phyloP scores from a whole-genome alignment of 768 basidiomycete genomes.

The Dentipellis fragilis region DNA sequence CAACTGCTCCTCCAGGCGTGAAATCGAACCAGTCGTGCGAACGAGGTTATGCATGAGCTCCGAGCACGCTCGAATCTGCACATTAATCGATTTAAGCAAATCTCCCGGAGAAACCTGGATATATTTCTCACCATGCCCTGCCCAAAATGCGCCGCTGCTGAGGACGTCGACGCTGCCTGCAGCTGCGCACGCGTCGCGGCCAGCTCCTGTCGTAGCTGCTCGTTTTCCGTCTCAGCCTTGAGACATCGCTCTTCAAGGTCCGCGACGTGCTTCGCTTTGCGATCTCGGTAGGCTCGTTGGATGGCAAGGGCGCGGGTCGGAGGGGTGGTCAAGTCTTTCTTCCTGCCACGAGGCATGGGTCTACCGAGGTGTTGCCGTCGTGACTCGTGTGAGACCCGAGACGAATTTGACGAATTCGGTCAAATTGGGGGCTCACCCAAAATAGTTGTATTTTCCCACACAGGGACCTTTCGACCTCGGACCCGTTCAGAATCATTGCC shows the following conservation, averaged over 20 bases:
- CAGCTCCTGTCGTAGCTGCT: constrained; percentile 7
- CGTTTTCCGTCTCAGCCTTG: constrained; percentile 11
- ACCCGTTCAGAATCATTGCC: no score
- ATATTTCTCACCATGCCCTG: constrained; percentile 3
- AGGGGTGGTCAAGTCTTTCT: constrained; percentile 9
- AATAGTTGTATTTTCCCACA: no score
- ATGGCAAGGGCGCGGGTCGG: constrained; percentile 9
- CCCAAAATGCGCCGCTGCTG: background rate
- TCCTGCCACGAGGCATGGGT: constrained; percentile 10
- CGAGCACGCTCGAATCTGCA: constrained; percentile 6
- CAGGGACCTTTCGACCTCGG: no score
- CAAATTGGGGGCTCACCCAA: no score
- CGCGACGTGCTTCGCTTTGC: constrained; percentile 8
- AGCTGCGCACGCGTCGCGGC: constrained; percentile 5
- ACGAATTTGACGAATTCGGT: no score
- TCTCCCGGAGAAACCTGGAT: background rate
- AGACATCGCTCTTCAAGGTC: constrained; percentile 11
- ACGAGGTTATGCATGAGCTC: constrained; percentile 10
- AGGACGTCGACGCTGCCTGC: background rate
- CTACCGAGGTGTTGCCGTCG: no score
- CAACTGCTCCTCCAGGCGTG: constrained; percentile 2
- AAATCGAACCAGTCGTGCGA: constrained; percentile 1
- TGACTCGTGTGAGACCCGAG: no score
- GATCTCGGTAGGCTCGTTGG: constrained; percentile 12
- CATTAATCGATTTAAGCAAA: background rate